These are phyloP conservation scores for Hippophae gyantsensis DNA, from an alignment of 306 rosid genomes.

Conservation along the genomic window DNA sequence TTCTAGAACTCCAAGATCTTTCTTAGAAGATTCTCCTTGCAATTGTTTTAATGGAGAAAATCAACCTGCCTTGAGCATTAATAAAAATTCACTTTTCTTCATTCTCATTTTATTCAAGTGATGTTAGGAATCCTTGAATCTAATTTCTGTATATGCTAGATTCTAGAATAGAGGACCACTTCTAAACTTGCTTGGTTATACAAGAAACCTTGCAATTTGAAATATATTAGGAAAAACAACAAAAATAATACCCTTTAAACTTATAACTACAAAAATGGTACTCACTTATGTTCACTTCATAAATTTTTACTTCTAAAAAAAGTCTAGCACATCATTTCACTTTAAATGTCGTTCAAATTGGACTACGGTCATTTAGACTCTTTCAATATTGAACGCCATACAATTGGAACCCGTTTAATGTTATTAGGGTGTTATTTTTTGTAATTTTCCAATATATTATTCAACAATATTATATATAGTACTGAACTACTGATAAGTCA, in stretches of 20 bases:
- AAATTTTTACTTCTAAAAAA: too few relatives aligned
- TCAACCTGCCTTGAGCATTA: neutral
- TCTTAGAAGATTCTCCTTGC: slow-evolving; percentile 44
- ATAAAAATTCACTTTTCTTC: slow-evolving; percentile 23
- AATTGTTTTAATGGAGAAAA: slow-evolving; percentile 33
- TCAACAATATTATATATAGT: slow-evolving; percentile 18
- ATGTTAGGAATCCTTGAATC: slow-evolving; percentile 30
- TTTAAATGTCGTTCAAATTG: too few relatives aligned
- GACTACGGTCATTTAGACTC: too few relatives aligned
- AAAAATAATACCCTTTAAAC: too few relatives aligned
- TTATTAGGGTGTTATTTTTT: too few relatives aligned
- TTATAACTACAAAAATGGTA: too few relatives aligned
- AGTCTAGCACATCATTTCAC: too few relatives aligned
- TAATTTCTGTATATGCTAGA: slow-evolving; percentile 26
- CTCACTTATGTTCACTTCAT: too few relatives aligned
- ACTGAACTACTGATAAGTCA: neutral
- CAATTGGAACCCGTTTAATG: too few relatives aligned
- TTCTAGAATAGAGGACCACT: slow-evolving; percentile 56
- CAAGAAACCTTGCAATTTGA: slow-evolving; percentile 22
- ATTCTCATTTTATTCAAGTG: slow-evolving; percentile 24
- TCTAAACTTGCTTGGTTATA: slow-evolving; percentile 33
- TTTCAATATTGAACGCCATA: too few relatives aligned
- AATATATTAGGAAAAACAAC: neutral
- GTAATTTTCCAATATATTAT: neutral
- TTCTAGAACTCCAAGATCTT: slow-evolving; percentile 29